Evolutionary conservation across 352 stramenopile species (phyloP), one percentile per base, ranked within the genome.

Genomic region (Pythium guiyangense): DNA sequence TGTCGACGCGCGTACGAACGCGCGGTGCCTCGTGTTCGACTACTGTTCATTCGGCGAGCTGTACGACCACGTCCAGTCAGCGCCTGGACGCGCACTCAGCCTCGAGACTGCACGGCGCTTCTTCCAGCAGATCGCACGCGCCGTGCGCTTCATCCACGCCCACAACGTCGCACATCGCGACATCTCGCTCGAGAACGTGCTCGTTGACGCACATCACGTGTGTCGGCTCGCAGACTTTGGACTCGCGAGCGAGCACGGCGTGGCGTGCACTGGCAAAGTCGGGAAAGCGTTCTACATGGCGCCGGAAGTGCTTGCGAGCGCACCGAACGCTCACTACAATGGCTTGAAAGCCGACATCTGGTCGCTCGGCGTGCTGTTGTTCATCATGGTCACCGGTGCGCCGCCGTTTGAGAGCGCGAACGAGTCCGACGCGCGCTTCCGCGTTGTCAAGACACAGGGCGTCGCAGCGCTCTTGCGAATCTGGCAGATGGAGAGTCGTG

Each of bases 271-370:
- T 18, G 76, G 76, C 0, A 64, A 76, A 12, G 78, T 85, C 12
- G 78, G 78, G 12, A 86, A 86, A 52, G 40, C 64, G 17, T 82
- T n/a, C n/a, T n/a, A n/a, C n/a, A n/a, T n/a, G n/a, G n/a, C n/a
- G n/a, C n/a, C n/a, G n/a, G n/a, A n/a, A 86, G 59, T 89, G 86
- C 54, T 86, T 89, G 78, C n/a, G n/a, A n/a, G 78, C 78, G 0
- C 58, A 62, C 39, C 22, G 54, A 2, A 48, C 12, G 57, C 60
- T n/a, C 54, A 52, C 34, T 84, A 80, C 60, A 60, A 86, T 42
- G 78, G 71, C 10, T 58, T 86, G 9, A 64, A 71, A 26, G 73
- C 75, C 5, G 78, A 88, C 46, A 62, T 88, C 37, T 86, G 78
- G 78, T 89, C 78, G 35, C 72, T 89, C 6, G 78, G 78, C 0